phyloP scores from a whole-genome alignment of 1,139 yeast genomes.

The Pichia sp. region DNA sequence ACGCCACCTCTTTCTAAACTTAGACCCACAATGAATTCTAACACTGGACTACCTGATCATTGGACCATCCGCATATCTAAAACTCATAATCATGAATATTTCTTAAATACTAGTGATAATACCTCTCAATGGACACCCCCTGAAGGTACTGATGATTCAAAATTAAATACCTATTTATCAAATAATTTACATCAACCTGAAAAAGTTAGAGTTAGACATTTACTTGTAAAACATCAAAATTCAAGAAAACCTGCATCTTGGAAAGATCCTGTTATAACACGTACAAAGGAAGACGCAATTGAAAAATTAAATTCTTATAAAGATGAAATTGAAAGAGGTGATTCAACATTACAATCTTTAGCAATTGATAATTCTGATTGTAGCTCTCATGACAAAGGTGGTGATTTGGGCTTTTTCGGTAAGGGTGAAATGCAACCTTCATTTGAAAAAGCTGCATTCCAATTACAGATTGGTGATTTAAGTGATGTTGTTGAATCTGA shows the following conservation, averaged over 20 bases:
- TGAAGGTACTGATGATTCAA: constrained; percentile 62
- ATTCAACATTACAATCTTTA: constrained; percentile 57
- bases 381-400: constrained; percentile 77
- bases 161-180: constrained; percentile 50
- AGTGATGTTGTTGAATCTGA: constrained; percentile 83
- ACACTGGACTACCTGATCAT: constrained; percentile 72
- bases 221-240: constrained; percentile 73
- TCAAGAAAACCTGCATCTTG: constrained; percentile 90
- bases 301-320: constrained; percentile 55
- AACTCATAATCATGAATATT: constrained; percentile 81
- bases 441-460: constrained; percentile 85
- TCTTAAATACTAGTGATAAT: constrained; percentile 58
- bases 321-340: constrained; percentile 62
- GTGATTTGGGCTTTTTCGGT: constrained; percentile 86
- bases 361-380: constrained; percentile 88
- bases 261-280: constrained; percentile 64
- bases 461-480: constrained; percentile 72
- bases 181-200: constrained; percentile 40
- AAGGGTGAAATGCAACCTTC: constrained; percentile 92
- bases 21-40: background rate
- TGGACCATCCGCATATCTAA: constrained; percentile 81
- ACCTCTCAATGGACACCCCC: constrained; percentile 93
- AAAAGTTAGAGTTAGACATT: constrained; percentile 65
- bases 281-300: constrained; percentile 79
- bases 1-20: too few species aligned